Base-by-base conservation (phyloP, 352 stramenopile genomes). In the Globisporangium parvum region DNA sequence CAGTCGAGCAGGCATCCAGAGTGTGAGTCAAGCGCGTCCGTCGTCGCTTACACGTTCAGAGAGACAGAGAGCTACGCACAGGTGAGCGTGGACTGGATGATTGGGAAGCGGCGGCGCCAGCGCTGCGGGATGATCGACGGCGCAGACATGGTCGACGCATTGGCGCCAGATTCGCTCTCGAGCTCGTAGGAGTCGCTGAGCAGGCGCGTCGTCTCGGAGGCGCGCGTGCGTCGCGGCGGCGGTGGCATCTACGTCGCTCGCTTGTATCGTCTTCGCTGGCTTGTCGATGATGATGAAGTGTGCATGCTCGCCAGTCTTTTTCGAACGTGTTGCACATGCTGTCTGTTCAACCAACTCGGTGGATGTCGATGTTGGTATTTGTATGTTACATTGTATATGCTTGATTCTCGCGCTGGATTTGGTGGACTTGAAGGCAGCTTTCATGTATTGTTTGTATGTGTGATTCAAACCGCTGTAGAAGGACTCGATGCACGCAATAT, bases 121-220 rank as follows among this genome's bases (percentile, higher is more conserved):
- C 57, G 57, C 50, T 63, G 57, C 20, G 57, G 57, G 18, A 63
- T 52, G 44, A 63, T 48, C 14, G 57, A 63, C 37, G 57, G 57
- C 24, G 35, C 42, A 18, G 57, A 63, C 10, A 42, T 33, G 0
- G 50, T 53, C 50, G 50, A 63, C 9, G 46, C 49, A 26, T 37
- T 12, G 8, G 23, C 45, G 24, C 54, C 35, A 33, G 23, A 17
- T 12, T 40, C 37, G 24, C 51, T 47, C 46, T 47, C 33, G 6
- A 39, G 39, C 21, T 51, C 28, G 33, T 53, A 59, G 21, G 42
- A 53, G 17, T 31, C 44, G 23, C 26, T 46, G 10, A 57, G 50
- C 50, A 63, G 50, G n/a, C 33, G 50, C 23, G 57, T 45, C 6
- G 50, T 35, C 42, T 63, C 57, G 42, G 21, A 50, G 44, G 45